Evolutionary conservation across 345 rosid genomes (phyloP).

Genomic region (Physaria fendleri): DNA sequence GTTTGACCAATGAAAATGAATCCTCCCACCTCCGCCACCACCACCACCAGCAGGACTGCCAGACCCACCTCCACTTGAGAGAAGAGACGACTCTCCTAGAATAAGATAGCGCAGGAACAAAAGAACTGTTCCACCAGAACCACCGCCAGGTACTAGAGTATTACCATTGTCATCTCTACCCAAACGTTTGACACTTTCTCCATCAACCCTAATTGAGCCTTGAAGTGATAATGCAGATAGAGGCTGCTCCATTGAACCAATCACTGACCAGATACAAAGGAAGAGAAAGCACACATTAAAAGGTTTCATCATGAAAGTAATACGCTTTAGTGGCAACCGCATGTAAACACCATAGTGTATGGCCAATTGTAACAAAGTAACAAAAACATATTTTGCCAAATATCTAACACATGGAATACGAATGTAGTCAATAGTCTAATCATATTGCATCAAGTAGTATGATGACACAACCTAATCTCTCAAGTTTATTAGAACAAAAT

Average conservation of each 20-base stretch:
- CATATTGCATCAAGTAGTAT: too few species aligned
- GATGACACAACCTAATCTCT: constrained; percentile 6
- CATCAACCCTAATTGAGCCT: constrained; percentile 77
- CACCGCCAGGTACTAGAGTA: constrained; percentile 68
- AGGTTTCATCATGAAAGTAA: constrained; percentile 10
- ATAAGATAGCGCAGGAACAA: constrained; percentile 57
- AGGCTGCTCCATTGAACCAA: constrained; percentile 93
- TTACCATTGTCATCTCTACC: constrained; percentile 26
- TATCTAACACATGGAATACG: background rate
- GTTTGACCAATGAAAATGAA: constrained; percentile 96
- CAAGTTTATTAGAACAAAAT: background rate
- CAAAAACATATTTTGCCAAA: background rate
- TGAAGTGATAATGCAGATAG: constrained; percentile 61
- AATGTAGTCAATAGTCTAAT: constrained; percentile 6
- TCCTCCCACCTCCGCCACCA: constrained; percentile 98
- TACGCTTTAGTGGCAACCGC: background rate
- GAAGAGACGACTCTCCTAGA: constrained; percentile 52
- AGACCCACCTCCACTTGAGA: constrained; percentile 82
- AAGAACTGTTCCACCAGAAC: constrained; percentile 89
- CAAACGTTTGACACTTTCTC: constrained; percentile 47
- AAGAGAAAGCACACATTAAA: constrained; percentile 15
- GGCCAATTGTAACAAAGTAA: too few species aligned
- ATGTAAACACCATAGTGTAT: too few species aligned
- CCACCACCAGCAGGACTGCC: constrained; percentile 69
- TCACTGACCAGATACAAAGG: constrained; percentile 46